Evolutionary conservation across 352 stramenopile species (phyloP).

Genomic region (Phytophthora lateralis): DNA sequence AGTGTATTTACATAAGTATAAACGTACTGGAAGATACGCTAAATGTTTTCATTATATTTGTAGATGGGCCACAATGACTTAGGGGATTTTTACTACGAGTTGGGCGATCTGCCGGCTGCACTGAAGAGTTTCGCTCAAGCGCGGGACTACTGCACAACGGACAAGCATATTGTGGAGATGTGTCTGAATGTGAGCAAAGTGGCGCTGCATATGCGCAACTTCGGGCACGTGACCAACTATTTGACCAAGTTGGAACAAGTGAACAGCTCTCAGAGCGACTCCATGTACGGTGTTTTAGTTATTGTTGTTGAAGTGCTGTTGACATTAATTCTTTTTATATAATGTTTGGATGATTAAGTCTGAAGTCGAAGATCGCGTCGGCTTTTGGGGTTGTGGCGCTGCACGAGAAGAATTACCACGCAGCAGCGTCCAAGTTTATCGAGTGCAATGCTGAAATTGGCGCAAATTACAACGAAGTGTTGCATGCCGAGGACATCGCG

Average conservation of each 20-base stretch:
- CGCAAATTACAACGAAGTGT: constrained; percentile 79
- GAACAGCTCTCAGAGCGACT: constrained; percentile 63
- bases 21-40: neutral
- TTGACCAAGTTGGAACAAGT: constrained; percentile 88
- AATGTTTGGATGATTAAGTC: constrained; percentile 34
- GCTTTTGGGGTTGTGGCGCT: constrained; percentile 82
- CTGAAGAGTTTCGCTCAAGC: constrained; percentile 89
- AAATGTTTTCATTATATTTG: constrained; percentile 1
- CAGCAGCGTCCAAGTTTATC: constrained; percentile 80
- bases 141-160: constrained; percentile 90
- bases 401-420: constrained; percentile 82
- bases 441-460: constrained; percentile 84
- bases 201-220: constrained; percentile 87
- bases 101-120: constrained; percentile 74
- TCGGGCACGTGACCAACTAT: constrained; percentile 86
- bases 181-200: constrained; percentile 91
- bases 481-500: constrained; percentile 88
- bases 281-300: constrained; percentile 47
- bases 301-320: neutral
- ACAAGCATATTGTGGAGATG: constrained; percentile 92
- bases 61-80: constrained; percentile 91
- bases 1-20: neutral
- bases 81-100: constrained; percentile 87
- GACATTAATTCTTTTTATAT: neutral
- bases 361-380: constrained; percentile 85